phyloP scores from a whole-genome alignment of 2,329 filamentous ascomycete species.

The Xylaria sp. region DNA sequence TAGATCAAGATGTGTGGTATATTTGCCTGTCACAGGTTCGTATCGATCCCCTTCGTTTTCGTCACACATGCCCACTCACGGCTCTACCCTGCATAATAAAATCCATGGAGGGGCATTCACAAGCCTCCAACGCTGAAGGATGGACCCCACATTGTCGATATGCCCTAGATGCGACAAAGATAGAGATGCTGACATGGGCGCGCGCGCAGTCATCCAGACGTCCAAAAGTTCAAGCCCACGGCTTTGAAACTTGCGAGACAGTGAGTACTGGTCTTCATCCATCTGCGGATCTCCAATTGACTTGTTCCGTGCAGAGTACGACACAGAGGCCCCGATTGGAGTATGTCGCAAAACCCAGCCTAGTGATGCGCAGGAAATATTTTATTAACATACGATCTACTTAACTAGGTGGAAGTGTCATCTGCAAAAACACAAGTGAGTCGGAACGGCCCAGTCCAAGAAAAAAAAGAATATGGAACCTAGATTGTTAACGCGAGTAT shows the following conservation, averaged over 20 bases:
- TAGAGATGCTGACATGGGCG: slow-evolving; percentile 17
- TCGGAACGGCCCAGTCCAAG: too few species aligned
- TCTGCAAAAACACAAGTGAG: slow-evolving; percentile 89
- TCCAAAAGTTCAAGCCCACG: slow-evolving; percentile 94
- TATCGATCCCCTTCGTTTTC: slow-evolving; percentile 34
- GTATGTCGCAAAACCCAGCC: slow-evolving; percentile 63
- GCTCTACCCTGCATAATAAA: background rate
- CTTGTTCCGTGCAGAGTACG: slow-evolving; percentile 69
- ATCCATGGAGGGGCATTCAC: slow-evolving; percentile 41
- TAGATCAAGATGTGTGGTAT: slow-evolving; percentile 85
- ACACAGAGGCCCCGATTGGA: slow-evolving; percentile 98
- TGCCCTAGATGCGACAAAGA: slow-evolving; percentile 11
- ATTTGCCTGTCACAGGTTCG: slow-evolving; percentile 91
- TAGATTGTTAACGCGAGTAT: slow-evolving; percentile 41
- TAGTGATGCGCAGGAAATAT: slow-evolving; percentile 33
- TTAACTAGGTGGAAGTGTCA: slow-evolving; percentile 87
- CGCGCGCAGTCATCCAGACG: slow-evolving; percentile 77
- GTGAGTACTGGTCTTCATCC: slow-evolving; percentile 60
- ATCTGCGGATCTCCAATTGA: slow-evolving; percentile 44
- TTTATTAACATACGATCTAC: slow-evolving; percentile 32
- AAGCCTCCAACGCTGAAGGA: slow-evolving; percentile 39
- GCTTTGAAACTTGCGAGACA: slow-evolving; percentile 93
- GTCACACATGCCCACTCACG: background rate
- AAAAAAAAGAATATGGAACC: too few species aligned
- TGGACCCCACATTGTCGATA: slow-evolving; percentile 36